These are phyloP conservation scores for Dothideomycetes sp. DNA, from an alignment of 2,329 filamentous ascomycete genomes.

Conservation along the genomic window DNA sequence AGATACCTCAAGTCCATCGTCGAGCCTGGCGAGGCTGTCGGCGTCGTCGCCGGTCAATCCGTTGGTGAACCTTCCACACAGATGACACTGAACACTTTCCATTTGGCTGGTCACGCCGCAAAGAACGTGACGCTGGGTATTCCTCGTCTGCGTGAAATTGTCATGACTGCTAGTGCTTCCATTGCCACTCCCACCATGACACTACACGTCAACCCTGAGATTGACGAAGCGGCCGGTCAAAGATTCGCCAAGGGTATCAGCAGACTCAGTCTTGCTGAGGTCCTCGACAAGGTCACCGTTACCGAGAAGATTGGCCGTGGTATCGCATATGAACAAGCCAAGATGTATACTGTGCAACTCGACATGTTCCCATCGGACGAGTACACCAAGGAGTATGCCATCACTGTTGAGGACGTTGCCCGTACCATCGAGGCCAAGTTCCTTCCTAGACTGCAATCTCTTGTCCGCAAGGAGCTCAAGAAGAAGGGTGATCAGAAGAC, in stretches of 20 bases:
- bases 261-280: slow-evolving; percentile 70
- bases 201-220: slow-evolving; percentile 63
- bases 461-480: slow-evolving; percentile 67
- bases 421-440: slow-evolving; percentile 73
- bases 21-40: slow-evolving; percentile 91
- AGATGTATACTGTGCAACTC: slow-evolving; percentile 74
- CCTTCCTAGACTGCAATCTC: slow-evolving; percentile 58
- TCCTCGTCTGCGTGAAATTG: slow-evolving; percentile 88
- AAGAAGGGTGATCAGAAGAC: slow-evolving; percentile 59
- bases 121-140: slow-evolving; percentile 99
- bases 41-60: slow-evolving; percentile 92
- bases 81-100: slow-evolving; percentile 99
- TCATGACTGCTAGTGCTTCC: slow-evolving; percentile 88
- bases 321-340: slow-evolving; percentile 59
- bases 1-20: slow-evolving; percentile 90
- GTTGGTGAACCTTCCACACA: slow-evolving; percentile 96
- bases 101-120: slow-evolving; percentile 94
- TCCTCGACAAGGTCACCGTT: slow-evolving; percentile 73
- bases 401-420: slow-evolving; percentile 67
- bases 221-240: slow-evolving; percentile 59
- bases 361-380: slow-evolving; percentile 77
- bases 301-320: slow-evolving; percentile 71
- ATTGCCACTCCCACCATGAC: slow-evolving; percentile 92
- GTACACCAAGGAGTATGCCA: slow-evolving; percentile 78
- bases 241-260: slow-evolving; percentile 89